Conservation (phyloP, 208 protist species). For the Wallacemonas collosoma region DNA sequence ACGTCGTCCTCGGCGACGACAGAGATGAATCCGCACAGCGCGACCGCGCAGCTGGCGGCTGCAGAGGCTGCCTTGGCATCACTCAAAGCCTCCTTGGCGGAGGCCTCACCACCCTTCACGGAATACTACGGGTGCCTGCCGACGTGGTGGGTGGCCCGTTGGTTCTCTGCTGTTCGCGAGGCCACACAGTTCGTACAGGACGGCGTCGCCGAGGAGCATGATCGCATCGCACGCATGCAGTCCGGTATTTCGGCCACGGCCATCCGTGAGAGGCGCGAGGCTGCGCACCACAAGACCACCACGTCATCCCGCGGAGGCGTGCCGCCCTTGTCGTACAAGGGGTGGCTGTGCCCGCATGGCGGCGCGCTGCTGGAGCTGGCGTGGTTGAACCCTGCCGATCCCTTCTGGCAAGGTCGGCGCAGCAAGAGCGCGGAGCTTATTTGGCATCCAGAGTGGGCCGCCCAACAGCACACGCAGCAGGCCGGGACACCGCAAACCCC, state of each 20-base stretch:
- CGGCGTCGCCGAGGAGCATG: conserved; percentile 14
- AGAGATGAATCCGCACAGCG: conserved; percentile 26
- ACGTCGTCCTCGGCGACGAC: too few species aligned
- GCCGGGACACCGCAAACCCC: not conserved
- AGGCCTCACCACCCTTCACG: conserved; percentile 24
- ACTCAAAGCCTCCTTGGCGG: conserved; percentile 15
- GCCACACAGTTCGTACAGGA: conserved; percentile 17
- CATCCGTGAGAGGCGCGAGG: conserved; percentile 9
- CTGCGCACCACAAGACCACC: conserved; percentile 8
- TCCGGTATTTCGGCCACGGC: conserved; percentile 10
- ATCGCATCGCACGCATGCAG: conserved; percentile 18
- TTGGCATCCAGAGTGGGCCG: conserved; percentile 29
- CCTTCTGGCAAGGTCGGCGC: conserved; percentile 67
- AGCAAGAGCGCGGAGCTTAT: conserved; percentile 45
- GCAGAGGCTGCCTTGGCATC: conserved; percentile 35
- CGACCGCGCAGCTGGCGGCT: conserved; percentile 29
- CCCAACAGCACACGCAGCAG: conserved; percentile 9
- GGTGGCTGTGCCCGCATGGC: conserved; percentile 64
- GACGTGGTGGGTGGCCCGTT: conserved; percentile 78
- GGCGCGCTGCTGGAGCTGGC: conserved; percentile 40
- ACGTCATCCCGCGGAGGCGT: conserved; percentile 13
- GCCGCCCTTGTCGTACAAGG: conserved; percentile 34
- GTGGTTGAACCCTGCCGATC: conserved; percentile 71
- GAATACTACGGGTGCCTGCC: conserved; percentile 68
- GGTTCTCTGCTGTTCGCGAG: conserved; percentile 53